Evolutionary conservation across 176 grass and related monocot genomes (phyloP).

Genomic region (Cymbopogon citratus): DNA sequence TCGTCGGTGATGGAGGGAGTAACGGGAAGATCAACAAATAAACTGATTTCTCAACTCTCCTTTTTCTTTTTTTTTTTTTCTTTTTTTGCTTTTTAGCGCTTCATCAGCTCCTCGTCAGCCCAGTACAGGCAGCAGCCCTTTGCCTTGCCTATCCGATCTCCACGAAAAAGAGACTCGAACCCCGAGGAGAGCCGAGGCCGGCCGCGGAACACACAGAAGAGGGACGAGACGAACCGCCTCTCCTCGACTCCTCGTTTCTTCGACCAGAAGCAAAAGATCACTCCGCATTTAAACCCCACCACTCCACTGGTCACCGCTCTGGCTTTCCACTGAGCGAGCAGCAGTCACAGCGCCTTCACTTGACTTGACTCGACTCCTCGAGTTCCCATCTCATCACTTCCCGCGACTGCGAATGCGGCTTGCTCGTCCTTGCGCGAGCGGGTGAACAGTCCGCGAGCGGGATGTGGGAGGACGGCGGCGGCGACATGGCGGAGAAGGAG

Average conservation of each 20-base stretch:
- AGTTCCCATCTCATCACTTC: not conserved
- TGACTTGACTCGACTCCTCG: not conserved
- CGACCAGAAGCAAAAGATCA: constrained; percentile 2
- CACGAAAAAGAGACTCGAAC: not conserved
- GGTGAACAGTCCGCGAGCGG: not conserved
- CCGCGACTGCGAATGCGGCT: not conserved
- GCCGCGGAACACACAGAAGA: not conserved
- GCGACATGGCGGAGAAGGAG: constrained; percentile 16
- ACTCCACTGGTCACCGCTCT: not conserved
- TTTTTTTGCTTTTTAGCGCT: no score
- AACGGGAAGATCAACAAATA: no score
- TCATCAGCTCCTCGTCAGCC: no score
- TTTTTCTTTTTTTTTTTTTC: no score
- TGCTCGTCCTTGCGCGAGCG: constrained; percentile 10
- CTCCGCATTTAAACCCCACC: not conserved
- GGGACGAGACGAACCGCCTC: not conserved
- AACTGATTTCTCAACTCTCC: no score
- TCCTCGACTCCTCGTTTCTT: not conserved
- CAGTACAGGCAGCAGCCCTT: no score
- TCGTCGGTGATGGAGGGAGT: no score
- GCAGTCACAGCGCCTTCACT: not conserved
- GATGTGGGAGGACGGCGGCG: not conserved
- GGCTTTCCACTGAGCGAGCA: not conserved
- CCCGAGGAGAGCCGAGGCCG: not conserved
- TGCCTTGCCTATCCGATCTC: no score